These are phyloP conservation scores for Aspergillus incahuasiensis DNA, from an alignment of 495 filamentous ascomycete species.

Conservation along the genomic window DNA sequence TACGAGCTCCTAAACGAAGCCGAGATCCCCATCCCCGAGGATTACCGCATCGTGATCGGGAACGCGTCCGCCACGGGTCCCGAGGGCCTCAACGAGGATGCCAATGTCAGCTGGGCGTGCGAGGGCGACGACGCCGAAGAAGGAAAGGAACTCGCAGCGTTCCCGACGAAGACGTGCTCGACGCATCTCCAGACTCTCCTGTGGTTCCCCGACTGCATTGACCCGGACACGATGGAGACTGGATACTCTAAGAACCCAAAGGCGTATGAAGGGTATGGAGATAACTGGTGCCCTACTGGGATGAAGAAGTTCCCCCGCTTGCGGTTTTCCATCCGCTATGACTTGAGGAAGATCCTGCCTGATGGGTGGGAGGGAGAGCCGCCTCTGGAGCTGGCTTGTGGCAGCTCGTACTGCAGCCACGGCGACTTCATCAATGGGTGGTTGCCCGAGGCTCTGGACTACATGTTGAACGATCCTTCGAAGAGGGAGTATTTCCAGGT, in stretches of 20 bases:
- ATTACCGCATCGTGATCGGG: constrained; percentile 14
- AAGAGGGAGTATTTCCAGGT: constrained; percentile 13
- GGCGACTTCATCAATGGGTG: constrained; percentile 24
- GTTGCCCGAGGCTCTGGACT: constrained; percentile 19
- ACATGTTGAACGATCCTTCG: constrained; percentile 11
- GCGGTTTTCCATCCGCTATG: constrained; percentile 22
- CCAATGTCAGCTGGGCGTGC: constrained; percentile 20
- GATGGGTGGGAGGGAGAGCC: constrained; percentile 16
- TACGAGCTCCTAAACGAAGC: constrained; percentile 14
- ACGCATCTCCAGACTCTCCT: constrained; percentile 19
- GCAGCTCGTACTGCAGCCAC: constrained; percentile 16
- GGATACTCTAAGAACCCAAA: constrained; percentile 18
- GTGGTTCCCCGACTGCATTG: constrained; percentile 20
- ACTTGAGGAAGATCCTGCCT: constrained; percentile 12
- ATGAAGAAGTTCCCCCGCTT: constrained; percentile 17
- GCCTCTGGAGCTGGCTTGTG: constrained; percentile 17
- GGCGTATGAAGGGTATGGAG: neutral
- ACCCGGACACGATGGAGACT: constrained; percentile 16
- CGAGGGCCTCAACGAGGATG: constrained; percentile 5
- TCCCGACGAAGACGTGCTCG: constrained; percentile 18
- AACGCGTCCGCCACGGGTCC: constrained; percentile 16
- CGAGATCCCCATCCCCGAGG: constrained; percentile 20
- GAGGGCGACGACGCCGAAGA: constrained; percentile 12
- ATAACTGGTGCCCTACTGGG: constrained; percentile 14
- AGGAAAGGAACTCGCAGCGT: constrained; percentile 10